Percentiles rank a stretch among this genome's conserved stretches.
Conservation (phyloP, 2,329 filamentous ascomycete genomes). For the Monosporascus sp. region DNA sequence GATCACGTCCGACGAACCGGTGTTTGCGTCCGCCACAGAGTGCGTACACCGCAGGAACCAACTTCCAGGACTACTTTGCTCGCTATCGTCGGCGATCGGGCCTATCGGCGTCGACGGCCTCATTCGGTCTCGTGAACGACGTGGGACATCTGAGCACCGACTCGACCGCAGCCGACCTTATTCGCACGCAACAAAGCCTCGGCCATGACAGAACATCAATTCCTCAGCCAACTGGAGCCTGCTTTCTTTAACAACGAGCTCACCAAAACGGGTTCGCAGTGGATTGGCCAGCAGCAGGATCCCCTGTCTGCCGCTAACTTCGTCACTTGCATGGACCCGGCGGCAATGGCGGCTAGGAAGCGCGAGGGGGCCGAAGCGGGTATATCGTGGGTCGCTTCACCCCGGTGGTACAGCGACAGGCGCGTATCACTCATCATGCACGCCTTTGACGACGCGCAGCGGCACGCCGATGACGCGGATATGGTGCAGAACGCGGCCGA, state of each 20-base stretch:
- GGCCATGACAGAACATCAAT: constrained; percentile 13
- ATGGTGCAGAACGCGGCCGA: neutral
- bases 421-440: constrained; percentile 21
- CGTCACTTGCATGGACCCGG: constrained; percentile 22
- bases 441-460: constrained; percentile 19
- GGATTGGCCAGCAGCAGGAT: constrained; percentile 12
- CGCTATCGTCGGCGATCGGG: constrained; percentile 17
- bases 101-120: constrained; percentile 17
- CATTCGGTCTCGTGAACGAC: constrained; percentile 17
- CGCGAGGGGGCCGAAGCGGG: constrained; percentile 7
- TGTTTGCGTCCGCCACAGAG: constrained; percentile 13
- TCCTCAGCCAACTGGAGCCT: constrained; percentile 17
- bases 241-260: constrained; percentile 14
- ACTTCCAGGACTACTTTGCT: constrained; percentile 23
- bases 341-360: constrained; percentile 11
- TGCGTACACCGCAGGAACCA: constrained; percentile 23
- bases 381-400: neutral
- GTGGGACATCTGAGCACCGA: constrained; percentile 4
- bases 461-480: constrained; percentile 4
- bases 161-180: constrained; percentile 1
- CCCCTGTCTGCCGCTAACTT: constrained; percentile 19
- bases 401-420: constrained; percentile 21
- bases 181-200: constrained; percentile 17
- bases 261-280: neutral
- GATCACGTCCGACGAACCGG: constrained; percentile 11